Base-by-base conservation (phyloP, 139 green algal species). In the Ettlia oleoabundans region DNA sequence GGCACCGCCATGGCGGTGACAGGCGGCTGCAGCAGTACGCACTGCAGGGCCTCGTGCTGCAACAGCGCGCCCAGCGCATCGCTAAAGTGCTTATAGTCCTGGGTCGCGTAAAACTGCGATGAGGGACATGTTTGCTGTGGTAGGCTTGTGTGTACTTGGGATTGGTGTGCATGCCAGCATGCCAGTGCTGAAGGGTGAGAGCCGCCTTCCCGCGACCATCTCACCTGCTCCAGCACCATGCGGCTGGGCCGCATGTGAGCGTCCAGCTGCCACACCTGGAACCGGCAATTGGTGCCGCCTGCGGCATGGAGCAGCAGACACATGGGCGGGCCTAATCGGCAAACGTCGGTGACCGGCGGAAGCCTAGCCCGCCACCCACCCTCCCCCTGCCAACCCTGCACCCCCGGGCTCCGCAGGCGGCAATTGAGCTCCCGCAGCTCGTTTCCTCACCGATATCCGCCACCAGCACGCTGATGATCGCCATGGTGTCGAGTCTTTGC, bases 231-330 rank as follows among this genome's bases (percentile, higher is more conserved):
- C 19, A 85, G 33, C 13, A 87, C 33, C 75, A 90, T 74, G 30
- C 55, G 33, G 19, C 51, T 53, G 43, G 85, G 80, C 0, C 65
- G 38, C 37, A 86, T 41, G 30, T 82, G 81, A 5, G 35, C 4
- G 58, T 92, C 82, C 4, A 91, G 80, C 30, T 81, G 76, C 93
- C 94, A 97, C n/a, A 95, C 62, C n/a, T 94, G 89, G 40, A 98
- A 89, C 28, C 95, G 90, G 28, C 94, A 95, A 80, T 98, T 98
- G 15, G 96, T 98, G 28, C 96, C 96, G 9, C 96, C 55, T 65
- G 55, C 55, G 15, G 15, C 13, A 10, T 24, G 47, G 47, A 10
- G 47, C 47, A 58, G 15, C 15, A 24, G 10, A 24, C 47, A 58
- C 47, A 58, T 24, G 13, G 10, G 10, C 47, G 15, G 47, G 47